phyloP scores from a whole-genome alignment of 2,329 filamentous ascomycete genomes.

The Colletotrichum sp. region DNA sequence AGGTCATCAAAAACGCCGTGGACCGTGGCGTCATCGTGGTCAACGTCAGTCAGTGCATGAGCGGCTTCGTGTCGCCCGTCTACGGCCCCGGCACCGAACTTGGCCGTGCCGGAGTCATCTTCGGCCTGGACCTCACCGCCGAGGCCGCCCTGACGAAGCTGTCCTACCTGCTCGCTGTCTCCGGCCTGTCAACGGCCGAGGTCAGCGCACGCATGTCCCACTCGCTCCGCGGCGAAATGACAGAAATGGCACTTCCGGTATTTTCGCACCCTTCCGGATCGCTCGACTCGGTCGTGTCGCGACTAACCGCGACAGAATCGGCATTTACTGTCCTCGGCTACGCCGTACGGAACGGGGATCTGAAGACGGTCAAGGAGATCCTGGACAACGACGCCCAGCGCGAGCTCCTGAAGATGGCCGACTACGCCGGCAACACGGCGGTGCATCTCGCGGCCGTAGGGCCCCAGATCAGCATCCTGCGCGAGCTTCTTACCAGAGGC shows the following conservation, averaged over 20 bases:
- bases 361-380: conserved; percentile 69
- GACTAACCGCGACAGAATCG: conserved; percentile 56
- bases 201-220: conserved; percentile 74
- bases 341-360: conserved; percentile 75
- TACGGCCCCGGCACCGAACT: conserved; percentile 80
- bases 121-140: conserved; percentile 86
- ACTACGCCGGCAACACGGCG: conserved; percentile 82
- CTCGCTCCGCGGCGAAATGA: conserved; percentile 85
- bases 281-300: conserved; percentile 45
- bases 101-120: conserved; percentile 84
- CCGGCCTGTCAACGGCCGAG: conserved; percentile 66
- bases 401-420: conserved; percentile 74
- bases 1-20: conserved; percentile 78
- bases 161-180: conserved; percentile 78
- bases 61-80: conserved; percentile 77
- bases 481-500: conserved; percentile 63
- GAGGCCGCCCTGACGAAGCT: conserved; percentile 93
- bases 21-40: conserved; percentile 84
- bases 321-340: conserved; percentile 81
- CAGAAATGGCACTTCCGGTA: conserved; percentile 72
- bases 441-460: conserved; percentile 63
- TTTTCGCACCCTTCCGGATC: conserved; percentile 76
- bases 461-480: conserved; percentile 59
- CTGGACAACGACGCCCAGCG: conserved; percentile 64
- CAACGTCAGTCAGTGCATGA: conserved; percentile 89